Conservation (phyloP, 106 monocot species). For the Acorus calamus region DNA sequence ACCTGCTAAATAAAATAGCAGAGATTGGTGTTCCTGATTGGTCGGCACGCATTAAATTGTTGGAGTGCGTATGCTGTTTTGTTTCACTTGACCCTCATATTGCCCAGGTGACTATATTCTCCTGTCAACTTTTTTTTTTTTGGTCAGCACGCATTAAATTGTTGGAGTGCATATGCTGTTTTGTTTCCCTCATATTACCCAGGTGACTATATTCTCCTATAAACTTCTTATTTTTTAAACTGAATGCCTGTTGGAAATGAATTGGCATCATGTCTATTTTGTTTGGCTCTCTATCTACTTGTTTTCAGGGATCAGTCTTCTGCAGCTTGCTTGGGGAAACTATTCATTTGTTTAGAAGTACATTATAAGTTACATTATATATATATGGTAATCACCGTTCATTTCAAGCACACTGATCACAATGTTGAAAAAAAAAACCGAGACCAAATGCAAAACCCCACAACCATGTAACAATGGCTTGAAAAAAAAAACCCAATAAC, state of each 20-base stretch:
- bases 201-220: slow-evolving; percentile 31
- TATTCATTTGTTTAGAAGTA: too few species aligned
- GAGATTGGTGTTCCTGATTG: slow-evolving; percentile 54
- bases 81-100: slow-evolving; percentile 58
- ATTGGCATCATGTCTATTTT: too few species aligned
- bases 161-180: slow-evolving; percentile 65
- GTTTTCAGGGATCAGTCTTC: too few species aligned
- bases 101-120: slow-evolving; percentile 50
- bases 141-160: slow-evolving; percentile 20
- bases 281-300: too few species aligned
- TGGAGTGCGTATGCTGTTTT: slow-evolving; percentile 65
- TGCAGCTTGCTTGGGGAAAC: too few species aligned
- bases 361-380: too few species aligned
- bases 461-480: too few species aligned
- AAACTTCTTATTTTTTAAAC: neutral
- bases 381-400: too few species aligned
- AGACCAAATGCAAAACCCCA: too few species aligned
- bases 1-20: slow-evolving; percentile 39
- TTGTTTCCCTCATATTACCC: slow-evolving; percentile 60
- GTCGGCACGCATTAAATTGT: slow-evolving; percentile 53
- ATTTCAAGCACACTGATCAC: too few species aligned
- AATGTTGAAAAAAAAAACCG: too few species aligned
- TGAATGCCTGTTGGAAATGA: neutral
- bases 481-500: too few species aligned
- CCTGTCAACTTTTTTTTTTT: neutral